Conservation (phyloP, 1,139 yeast genomes). For the Pichia sp. region DNA sequence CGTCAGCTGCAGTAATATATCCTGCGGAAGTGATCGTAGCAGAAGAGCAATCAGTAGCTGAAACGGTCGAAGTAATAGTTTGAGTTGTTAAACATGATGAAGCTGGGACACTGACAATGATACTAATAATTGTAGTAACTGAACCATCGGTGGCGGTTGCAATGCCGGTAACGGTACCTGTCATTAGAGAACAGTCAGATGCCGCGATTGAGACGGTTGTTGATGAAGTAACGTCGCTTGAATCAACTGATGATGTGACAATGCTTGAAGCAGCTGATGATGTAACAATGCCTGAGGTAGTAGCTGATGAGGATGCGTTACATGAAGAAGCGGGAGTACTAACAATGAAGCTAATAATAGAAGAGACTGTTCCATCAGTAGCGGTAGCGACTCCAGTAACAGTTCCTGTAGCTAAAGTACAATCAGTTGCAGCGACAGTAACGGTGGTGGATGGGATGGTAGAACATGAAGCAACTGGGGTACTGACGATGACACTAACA, state of each 20-base stretch:
- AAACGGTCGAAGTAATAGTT: neutral
- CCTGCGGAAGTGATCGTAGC: neutral
- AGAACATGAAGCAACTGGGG: constrained; percentile 1
- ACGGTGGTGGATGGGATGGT: neutral
- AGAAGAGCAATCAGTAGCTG: neutral
- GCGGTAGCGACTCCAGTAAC: neutral
- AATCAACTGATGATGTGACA: too few species aligned
- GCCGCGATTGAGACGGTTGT: too few species aligned
- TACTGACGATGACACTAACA: neutral
- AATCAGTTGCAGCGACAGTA: neutral
- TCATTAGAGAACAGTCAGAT: too few species aligned
- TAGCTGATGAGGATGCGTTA: too few species aligned
- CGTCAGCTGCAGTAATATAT: neutral
- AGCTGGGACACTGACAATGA: too few species aligned
- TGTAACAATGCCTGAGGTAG: neutral
- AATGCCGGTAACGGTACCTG: too few species aligned
- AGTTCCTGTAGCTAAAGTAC: neutral
- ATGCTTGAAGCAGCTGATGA: neutral
- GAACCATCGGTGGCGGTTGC: too few species aligned
- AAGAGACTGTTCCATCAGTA: neutral
- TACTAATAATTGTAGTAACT: too few species aligned
- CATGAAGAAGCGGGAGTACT: constrained; percentile 1
- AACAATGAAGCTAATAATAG: neutral
- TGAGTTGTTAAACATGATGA: neutral
- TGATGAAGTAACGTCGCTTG: too few species aligned